Evolutionary conservation across 2,329 filamentous ascomycete genomes (phyloP).

Genomic region (Cercospora nicotianae): DNA sequence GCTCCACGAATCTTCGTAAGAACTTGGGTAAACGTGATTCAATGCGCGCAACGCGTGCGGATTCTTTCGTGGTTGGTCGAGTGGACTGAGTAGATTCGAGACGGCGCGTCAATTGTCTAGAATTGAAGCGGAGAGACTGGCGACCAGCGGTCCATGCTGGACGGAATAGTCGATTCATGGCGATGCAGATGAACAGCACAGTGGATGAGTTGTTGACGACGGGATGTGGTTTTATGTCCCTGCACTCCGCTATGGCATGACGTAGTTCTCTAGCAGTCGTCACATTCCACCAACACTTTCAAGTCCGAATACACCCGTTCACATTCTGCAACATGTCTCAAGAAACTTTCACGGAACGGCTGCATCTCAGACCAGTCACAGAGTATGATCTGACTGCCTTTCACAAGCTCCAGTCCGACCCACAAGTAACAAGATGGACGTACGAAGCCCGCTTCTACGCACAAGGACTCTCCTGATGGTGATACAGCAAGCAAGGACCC

Average conservation of each 20-base stretch:
- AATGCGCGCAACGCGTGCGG: slow-evolving; percentile 38
- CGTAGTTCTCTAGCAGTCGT: background rate
- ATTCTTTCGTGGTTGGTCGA: slow-evolving; percentile 10
- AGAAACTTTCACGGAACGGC: slow-evolving; percentile 10
- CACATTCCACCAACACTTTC: background rate
- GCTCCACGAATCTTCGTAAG: slow-evolving; percentile 67
- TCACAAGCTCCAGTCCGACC: slow-evolving; percentile 24
- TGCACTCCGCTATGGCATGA: background rate
- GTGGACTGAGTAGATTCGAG: slow-evolving; percentile 6
- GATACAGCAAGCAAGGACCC: slow-evolving; percentile 23
- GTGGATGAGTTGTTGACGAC: background rate
- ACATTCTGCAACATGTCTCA: background rate
- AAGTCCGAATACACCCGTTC: background rate
- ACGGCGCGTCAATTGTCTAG: background rate
- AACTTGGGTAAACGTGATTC: slow-evolving; percentile 58
- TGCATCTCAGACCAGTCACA: slow-evolving; percentile 20
- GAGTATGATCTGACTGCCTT: slow-evolving; percentile 22
- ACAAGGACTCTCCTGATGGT: background rate
- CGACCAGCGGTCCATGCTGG: slow-evolving; percentile 8
- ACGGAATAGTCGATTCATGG: slow-evolving; percentile 10
- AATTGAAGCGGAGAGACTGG: background rate
- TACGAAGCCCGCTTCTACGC: slow-evolving; percentile 5
- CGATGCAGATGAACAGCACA: background rate
- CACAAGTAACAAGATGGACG: slow-evolving; percentile 24
- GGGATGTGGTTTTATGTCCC: background rate